Conservation (phyloP, 2,329 filamentous ascomycete species). For the Cadophora malorum region DNA sequence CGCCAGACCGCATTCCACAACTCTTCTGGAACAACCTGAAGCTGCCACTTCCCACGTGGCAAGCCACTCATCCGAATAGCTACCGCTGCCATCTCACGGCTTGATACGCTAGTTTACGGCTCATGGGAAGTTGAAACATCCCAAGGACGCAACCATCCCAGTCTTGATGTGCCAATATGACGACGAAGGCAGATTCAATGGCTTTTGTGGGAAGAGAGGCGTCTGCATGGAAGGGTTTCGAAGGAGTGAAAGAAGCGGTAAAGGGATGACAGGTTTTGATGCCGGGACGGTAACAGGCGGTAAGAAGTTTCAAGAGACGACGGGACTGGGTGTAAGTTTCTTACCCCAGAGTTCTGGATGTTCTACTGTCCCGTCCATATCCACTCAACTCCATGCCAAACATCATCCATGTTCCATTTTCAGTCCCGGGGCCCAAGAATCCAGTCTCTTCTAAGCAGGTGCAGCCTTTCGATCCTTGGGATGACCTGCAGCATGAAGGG, state of each 20-base stretch:
- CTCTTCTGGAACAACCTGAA: slow-evolving; percentile 1
- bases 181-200: slow-evolving; percentile 10
- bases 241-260: not conserved
- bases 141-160: not conserved
- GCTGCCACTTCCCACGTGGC: not conserved
- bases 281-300: not conserved
- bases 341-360: slow-evolving; percentile 4
- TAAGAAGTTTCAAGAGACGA: not conserved
- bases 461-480: not conserved
- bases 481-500: slow-evolving; percentile 6
- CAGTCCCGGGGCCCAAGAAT: not conserved
- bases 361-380: not conserved
- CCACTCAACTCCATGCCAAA: not conserved
- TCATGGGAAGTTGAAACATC: not conserved
- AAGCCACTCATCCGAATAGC: not conserved
- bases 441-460: slow-evolving; percentile 17
- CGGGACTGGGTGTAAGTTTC: not conserved
- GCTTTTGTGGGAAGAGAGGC: not conserved
- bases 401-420: not conserved
- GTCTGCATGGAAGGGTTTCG: slow-evolving; percentile 2
- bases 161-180: slow-evolving; percentile 4
- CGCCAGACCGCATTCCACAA: not conserved
- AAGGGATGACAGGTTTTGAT: not conserved
- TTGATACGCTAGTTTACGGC: not conserved
- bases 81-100: not conserved